Evolutionary conservation across 164 flowering plant species (phyloP).

Genomic region (Stephania yunnanensis): DNA sequence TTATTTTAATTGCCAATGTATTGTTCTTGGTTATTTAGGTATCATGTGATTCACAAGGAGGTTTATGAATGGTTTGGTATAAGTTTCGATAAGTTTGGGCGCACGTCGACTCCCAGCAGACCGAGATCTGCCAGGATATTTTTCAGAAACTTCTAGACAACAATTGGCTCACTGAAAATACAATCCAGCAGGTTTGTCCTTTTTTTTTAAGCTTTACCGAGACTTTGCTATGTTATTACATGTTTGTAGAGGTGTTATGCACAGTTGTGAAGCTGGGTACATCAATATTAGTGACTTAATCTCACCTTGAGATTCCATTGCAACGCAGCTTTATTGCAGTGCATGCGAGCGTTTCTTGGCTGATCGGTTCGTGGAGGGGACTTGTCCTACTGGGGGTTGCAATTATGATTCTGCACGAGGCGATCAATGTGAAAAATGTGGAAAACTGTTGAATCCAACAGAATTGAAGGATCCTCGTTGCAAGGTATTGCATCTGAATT

Average conservation of each 20-base stretch:
- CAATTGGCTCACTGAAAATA: slow-evolving; percentile 82
- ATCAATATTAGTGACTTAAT: neutral
- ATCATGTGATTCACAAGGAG: slow-evolving; percentile 78
- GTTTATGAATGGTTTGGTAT: slow-evolving; percentile 89
- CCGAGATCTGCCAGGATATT: slow-evolving; percentile 84
- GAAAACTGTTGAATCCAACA: slow-evolving; percentile 83
- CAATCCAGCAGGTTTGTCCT: slow-evolving; percentile 68
- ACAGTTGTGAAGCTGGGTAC: neutral
- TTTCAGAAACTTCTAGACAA: slow-evolving; percentile 74
- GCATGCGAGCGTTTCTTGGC: slow-evolving; percentile 79
- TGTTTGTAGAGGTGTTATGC: neutral
- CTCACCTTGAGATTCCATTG: slow-evolving; percentile 10
- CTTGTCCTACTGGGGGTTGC: slow-evolving; percentile 70
- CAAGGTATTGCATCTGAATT: slow-evolving; percentile 45
- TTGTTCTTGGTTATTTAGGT: slow-evolving; percentile 33
- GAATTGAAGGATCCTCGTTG: slow-evolving; percentile 81
- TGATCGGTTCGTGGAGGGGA: slow-evolving; percentile 90
- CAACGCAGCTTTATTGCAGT: slow-evolving; percentile 74
- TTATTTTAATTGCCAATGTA: too few relatives aligned
- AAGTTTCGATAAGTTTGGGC: slow-evolving; percentile 90
- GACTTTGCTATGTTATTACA: neutral
- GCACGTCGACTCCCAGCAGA: slow-evolving; percentile 85
- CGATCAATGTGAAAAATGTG: slow-evolving; percentile 93
- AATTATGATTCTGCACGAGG: slow-evolving; percentile 88
- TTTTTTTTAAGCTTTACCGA: neutral